Evolutionary conservation across 129 eudicot species (phyloP).

Genomic region (Gnaphalium uliginosum): DNA sequence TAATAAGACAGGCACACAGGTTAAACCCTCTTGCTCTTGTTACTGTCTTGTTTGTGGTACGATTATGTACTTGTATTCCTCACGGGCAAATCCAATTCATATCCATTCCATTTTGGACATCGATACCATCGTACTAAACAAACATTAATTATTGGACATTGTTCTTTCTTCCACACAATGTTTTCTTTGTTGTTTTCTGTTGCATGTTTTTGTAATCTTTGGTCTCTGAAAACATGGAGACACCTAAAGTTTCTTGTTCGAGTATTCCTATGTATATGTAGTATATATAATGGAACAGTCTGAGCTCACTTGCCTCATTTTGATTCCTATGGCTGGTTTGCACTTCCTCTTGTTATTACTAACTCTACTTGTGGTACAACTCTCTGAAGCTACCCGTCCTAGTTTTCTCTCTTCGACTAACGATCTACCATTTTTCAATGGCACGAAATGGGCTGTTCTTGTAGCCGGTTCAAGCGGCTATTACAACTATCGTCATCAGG

Average conservation of each 20-base stretch:
- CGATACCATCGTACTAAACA: slow-evolving; percentile 18
- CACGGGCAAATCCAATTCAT: not conserved
- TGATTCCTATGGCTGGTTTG: slow-evolving; percentile 20
- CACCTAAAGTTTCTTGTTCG: slow-evolving; percentile 18
- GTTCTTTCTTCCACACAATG: slow-evolving; percentile 13
- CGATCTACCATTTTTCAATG: not conserved
- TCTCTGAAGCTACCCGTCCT: slow-evolving; percentile 31
- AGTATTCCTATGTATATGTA: not conserved
- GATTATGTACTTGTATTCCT: too few relatives aligned
- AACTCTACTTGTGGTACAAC: slow-evolving; percentile 23
- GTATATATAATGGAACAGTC: not conserved
- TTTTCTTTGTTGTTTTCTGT: slow-evolving; percentile 5
- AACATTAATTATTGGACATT: not conserved
- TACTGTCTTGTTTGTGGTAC: not conserved
- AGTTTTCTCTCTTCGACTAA: slow-evolving; percentile 21
- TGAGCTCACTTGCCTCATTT: not conserved
- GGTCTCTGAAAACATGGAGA: not conserved
- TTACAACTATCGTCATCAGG: slow-evolving; percentile 85
- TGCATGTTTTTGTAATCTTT: not conserved
- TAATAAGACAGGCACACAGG: not conserved
- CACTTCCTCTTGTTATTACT: slow-evolving; percentile 22
- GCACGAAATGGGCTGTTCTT: slow-evolving; percentile 87
- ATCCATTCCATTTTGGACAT: not conserved
- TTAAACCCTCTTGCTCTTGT: not conserved
- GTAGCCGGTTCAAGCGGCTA: slow-evolving; percentile 77